Evolutionary conservation across 495 filamentous ascomycete species (phyloP).

Genomic region (Aspergillus hancockii): DNA sequence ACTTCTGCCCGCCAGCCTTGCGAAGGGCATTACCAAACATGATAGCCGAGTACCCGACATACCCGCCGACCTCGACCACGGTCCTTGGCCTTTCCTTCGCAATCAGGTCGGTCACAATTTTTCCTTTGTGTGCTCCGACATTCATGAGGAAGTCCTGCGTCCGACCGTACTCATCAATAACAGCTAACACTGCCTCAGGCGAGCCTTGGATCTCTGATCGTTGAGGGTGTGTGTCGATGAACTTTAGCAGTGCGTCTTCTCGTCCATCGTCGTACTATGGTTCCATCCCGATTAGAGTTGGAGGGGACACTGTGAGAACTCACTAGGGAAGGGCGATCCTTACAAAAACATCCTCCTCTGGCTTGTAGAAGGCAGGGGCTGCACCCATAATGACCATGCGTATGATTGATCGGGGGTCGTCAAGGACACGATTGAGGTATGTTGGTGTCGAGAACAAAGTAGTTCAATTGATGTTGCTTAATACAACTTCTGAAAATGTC

Average conservation of each 20-base stretch:
- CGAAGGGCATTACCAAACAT: constrained; percentile 60
- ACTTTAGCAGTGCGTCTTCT: constrained; percentile 65
- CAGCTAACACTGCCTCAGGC: constrained; percentile 57
- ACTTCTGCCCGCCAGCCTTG: constrained; percentile 49
- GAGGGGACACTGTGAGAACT: neutral
- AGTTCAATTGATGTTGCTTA: neutral
- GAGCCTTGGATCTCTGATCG: constrained; percentile 51
- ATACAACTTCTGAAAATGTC: neutral
- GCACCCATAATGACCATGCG: neutral
- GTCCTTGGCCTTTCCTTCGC: constrained; percentile 53
- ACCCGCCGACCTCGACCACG: constrained; percentile 73
- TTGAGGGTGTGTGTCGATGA: constrained; percentile 54
- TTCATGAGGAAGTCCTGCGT: constrained; percentile 66
- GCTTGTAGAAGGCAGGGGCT: constrained; percentile 11
- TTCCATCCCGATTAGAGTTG: neutral
- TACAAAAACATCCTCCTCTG: constrained; percentile 16
- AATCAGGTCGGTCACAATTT: constrained; percentile 60
- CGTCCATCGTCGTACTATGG: constrained; percentile 60
- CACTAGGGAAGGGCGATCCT: neutral
- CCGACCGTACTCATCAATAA: constrained; percentile 65
- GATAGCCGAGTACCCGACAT: constrained; percentile 71
- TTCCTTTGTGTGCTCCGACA: constrained; percentile 66
- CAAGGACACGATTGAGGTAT: neutral
- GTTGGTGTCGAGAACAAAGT: neutral
- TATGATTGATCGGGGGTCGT: neutral